These are phyloP conservation scores for Lasiosphaeria hispida DNA, from an alignment of 495 filamentous ascomycete genomes.

Conservation along the genomic window DNA sequence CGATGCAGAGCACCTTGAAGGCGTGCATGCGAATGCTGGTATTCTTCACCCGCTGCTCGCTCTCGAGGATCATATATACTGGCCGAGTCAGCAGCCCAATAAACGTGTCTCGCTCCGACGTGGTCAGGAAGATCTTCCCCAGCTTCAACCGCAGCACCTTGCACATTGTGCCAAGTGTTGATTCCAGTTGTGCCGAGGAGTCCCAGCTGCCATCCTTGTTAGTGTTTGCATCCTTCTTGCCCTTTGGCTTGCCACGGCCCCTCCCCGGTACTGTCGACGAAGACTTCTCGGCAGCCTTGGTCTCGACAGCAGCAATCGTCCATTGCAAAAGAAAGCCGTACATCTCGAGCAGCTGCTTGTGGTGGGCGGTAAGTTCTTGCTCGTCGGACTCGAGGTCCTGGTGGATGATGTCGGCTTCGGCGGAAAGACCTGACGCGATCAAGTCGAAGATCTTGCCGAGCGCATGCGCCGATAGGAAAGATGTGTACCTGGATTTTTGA, in stretches of 20 bases:
- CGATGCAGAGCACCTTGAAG: constrained; percentile 95
- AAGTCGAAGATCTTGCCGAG: constrained; percentile 93
- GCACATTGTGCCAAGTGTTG: constrained; percentile 88
- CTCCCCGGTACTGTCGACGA: constrained; percentile 64
- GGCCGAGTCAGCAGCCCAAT: constrained; percentile 90
- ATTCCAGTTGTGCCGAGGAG: constrained; percentile 80
- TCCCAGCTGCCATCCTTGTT: constrained; percentile 80
- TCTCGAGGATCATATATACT: constrained; percentile 90
- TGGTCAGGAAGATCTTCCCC: constrained; percentile 87
- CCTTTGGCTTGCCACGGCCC: constrained; percentile 68
- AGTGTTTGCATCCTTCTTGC: constrained; percentile 61
- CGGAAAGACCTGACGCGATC: constrained; percentile 87
- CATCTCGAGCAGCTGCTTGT: constrained; percentile 89
- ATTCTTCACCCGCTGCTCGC: constrained; percentile 87
- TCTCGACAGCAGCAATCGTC: constrained; percentile 88
- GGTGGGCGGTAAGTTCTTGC: constrained; percentile 77
- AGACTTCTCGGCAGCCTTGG: constrained; percentile 87
- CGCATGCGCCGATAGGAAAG: constrained; percentile 71
- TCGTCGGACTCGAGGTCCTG: constrained; percentile 88
- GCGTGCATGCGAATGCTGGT: constrained; percentile 91
- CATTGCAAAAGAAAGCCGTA: constrained; percentile 95
- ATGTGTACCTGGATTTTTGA: constrained; percentile 72
- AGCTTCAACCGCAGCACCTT: constrained; percentile 93
- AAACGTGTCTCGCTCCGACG: constrained; percentile 95
- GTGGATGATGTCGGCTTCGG: constrained; percentile 82